Percentiles rank a stretch among this genome's conserved stretches.
Conservation (phyloP, 116 monocot species). For the Phalaenopsis hybrid region DNA sequence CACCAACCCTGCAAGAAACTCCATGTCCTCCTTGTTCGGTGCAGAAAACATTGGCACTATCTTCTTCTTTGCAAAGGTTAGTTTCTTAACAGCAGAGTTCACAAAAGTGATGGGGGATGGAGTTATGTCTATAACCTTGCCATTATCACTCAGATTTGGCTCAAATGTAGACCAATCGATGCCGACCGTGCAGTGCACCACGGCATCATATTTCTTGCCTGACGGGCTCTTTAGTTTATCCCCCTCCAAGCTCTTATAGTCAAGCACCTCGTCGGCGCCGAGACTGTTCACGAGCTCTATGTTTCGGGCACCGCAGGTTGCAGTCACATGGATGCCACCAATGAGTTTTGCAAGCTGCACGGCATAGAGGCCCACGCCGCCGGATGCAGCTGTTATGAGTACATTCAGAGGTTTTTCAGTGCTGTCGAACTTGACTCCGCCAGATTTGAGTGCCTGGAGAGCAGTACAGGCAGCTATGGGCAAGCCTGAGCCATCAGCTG, state of each 20-base stretch:
- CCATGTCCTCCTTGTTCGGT: constrained; percentile 27
- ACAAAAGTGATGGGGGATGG: constrained; percentile 17
- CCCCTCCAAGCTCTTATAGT: constrained; percentile 44
- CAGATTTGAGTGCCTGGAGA: constrained; percentile 35
- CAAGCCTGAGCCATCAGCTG: constrained; percentile 49
- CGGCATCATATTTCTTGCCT: constrained; percentile 34
- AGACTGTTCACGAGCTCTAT: constrained; percentile 34
- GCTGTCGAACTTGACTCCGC: constrained; percentile 32
- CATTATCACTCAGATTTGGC: constrained; percentile 26
- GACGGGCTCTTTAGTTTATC: constrained; percentile 33
- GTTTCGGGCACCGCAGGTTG: constrained; percentile 48
- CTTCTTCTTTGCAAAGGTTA: constrained; percentile 27
- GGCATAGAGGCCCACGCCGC: constrained; percentile 38
- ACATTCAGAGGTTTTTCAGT: constrained; percentile 19
- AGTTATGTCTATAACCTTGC: constrained; percentile 35
- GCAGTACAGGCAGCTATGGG: constrained; percentile 55
- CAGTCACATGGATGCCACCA: constrained; percentile 24
- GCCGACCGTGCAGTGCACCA: constrained; percentile 29
- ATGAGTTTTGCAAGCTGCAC: constrained; percentile 44
- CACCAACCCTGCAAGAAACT: constrained; percentile 34
- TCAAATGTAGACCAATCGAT: constrained; percentile 34
- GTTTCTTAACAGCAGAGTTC: constrained; percentile 15
- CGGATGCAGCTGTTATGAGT: constrained; percentile 52
- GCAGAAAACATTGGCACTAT: constrained; percentile 18
- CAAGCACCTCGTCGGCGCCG: constrained; percentile 52